Conservation (phyloP, 2,329 filamentous ascomycete genomes). For the Geosmithia flava region DNA sequence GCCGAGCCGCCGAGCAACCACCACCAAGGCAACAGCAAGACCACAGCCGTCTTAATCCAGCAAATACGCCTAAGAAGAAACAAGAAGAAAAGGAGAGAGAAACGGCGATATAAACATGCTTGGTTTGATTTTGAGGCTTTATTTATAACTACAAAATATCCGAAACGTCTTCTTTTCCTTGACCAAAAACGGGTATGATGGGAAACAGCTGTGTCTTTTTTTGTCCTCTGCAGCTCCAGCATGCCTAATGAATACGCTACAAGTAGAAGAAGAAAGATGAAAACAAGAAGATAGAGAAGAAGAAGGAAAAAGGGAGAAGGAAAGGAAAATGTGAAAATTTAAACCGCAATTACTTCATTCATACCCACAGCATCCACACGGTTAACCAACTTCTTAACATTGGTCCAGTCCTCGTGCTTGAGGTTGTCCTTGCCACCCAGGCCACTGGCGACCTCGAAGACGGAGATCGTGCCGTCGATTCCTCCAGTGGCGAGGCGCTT, state of each 20-base stretch:
- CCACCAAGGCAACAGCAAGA: too few species aligned
- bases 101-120: too few species aligned
- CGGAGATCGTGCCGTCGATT: slow-evolving; percentile 77
- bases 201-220: not conserved
- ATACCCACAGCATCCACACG: slow-evolving; percentile 54
- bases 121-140: not conserved
- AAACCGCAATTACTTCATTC: slow-evolving; percentile 31
- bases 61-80: too few species aligned
- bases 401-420: slow-evolving; percentile 82
- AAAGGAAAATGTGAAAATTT: slow-evolving; percentile 2
- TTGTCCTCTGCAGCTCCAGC: too few species aligned
- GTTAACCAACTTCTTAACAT: slow-evolving; percentile 78
- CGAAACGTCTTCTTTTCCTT: not conserved
- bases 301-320: not conserved
- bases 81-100: too few species aligned
- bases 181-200: not conserved
- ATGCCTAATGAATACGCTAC: not conserved
- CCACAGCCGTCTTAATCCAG: too few species aligned
- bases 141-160: not conserved
- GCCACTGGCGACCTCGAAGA: slow-evolving; percentile 82
- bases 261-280: not conserved
- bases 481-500: slow-evolving; percentile 81
- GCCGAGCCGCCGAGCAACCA: too few species aligned
- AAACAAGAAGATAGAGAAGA: not conserved
- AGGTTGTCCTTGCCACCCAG: slow-evolving; percentile 75